Evolutionary conservation across 192 early-diverging fungal genomes (phyloP).

Genomic region (Coemansia sp.): DNA sequence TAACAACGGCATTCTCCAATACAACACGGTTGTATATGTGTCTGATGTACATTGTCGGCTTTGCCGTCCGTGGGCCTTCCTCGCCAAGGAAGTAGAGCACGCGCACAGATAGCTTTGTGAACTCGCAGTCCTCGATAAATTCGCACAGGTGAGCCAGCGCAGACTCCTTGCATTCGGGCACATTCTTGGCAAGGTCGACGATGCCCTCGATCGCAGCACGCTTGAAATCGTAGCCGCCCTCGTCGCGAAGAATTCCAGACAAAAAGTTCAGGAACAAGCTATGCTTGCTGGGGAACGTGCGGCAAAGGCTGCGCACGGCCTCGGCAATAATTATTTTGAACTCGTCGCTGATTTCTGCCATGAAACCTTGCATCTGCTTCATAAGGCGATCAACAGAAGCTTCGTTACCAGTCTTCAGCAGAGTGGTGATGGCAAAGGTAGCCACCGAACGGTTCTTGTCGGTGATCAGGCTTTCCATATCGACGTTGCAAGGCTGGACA

Average conservation of each 20-base stretch:
- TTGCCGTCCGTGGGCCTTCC: slow-evolving; percentile 88
- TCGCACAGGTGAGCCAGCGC: slow-evolving; percentile 96
- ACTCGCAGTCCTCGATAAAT: slow-evolving; percentile 99
- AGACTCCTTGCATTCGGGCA: slow-evolving; percentile 91
- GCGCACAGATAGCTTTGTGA: slow-evolving; percentile 96
- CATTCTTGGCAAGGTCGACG: slow-evolving; percentile 90
- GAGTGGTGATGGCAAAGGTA: slow-evolving; percentile 97
- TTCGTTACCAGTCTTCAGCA: slow-evolving; percentile 98
- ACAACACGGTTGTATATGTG: slow-evolving; percentile 99
- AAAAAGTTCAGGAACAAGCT: slow-evolving; percentile 89
- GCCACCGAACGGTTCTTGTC: slow-evolving; percentile 96
- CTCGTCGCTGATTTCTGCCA: slow-evolving; percentile 98
- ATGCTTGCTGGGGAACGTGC: slow-evolving; percentile 97
- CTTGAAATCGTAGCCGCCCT: slow-evolving; percentile 98
- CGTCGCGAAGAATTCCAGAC: slow-evolving; percentile 89
- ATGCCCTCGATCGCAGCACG: slow-evolving; percentile 95
- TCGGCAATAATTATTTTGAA: slow-evolving; percentile 99
- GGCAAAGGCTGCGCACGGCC: slow-evolving; percentile 91
- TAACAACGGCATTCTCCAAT: slow-evolving; percentile 92
- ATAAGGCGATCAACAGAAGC: slow-evolving; percentile 96
- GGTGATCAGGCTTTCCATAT: slow-evolving; percentile 97
- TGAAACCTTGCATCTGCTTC: slow-evolving; percentile 98
- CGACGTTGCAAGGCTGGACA: slow-evolving; percentile 93
- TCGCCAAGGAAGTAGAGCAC: slow-evolving; percentile 92
- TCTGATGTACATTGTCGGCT: slow-evolving; percentile 94